Evolutionary conservation across 2,329 filamentous ascomycete species (phyloP).

Genomic region (Furcasterigmium sp.): DNA sequence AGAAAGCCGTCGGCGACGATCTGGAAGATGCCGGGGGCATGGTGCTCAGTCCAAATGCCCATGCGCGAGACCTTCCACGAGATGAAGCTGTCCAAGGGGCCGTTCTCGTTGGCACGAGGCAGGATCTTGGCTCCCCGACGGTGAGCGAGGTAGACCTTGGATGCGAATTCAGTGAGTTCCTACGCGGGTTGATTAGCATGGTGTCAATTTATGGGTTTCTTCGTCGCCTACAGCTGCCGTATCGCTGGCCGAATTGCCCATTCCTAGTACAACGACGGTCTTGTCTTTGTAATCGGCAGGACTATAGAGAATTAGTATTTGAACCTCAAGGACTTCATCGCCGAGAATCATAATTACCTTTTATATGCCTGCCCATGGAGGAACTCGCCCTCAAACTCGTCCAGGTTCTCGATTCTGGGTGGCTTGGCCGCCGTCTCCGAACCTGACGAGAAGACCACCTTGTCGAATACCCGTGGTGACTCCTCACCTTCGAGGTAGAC

Average conservation of each 20-base stretch:
- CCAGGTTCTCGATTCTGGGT: constrained; percentile 13
- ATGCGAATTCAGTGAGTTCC: constrained; percentile 13
- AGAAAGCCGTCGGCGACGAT: constrained; percentile 12
- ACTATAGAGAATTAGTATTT: not conserved
- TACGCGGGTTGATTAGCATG: constrained; percentile 3
- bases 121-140: constrained; percentile 15
- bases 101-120: constrained; percentile 13
- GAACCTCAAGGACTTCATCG: no score
- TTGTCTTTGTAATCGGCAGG: constrained; percentile 13
- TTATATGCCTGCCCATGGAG: constrained; percentile 19
- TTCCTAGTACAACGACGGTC: constrained; percentile 18
- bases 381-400: constrained; percentile 13
- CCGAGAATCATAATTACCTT: no score
- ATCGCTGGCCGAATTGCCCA: constrained; percentile 20
- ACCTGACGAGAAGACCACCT: constrained; percentile 16
- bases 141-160: constrained; percentile 16
- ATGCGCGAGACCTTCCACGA: constrained; percentile 14
- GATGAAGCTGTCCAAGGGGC: constrained; percentile 13
- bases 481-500: constrained; percentile 9
- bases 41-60: constrained; percentile 11
- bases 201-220: no score
- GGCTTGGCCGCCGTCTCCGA: constrained; percentile 11
- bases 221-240: constrained; percentile 12
- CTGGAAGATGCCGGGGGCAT: constrained; percentile 10
- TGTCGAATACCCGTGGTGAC: constrained; percentile 14